Percentiles rank a stretch among this genome's conserved stretches.
Conservation (phyloP, 352 stramenopile genomes). For the Pythium rishiriense region DNA sequence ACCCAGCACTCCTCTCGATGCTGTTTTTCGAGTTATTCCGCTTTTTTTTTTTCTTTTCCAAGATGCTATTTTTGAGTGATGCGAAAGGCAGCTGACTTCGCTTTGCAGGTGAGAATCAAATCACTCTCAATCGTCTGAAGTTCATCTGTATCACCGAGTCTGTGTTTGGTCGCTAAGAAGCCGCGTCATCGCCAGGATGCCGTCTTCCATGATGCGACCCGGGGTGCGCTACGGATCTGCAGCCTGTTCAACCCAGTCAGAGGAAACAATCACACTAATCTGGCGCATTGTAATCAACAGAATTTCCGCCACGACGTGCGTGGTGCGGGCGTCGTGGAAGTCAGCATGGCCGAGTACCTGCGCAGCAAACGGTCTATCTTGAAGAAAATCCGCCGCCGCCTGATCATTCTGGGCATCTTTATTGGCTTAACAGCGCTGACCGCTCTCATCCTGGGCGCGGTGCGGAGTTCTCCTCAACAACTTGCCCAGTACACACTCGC, state of each 20-base stretch:
- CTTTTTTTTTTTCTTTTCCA: too few relatives aligned
- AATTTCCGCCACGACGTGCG: slow-evolving; percentile 72
- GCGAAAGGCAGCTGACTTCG: background rate
- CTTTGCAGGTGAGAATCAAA: too few relatives aligned
- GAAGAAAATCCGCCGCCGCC: slow-evolving; percentile 68
- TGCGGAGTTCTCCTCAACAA: slow-evolving; percentile 38
- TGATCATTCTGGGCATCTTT: slow-evolving; percentile 58
- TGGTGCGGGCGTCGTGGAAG: slow-evolving; percentile 62
- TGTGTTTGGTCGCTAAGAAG: too few relatives aligned
- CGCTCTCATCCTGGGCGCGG: slow-evolving; percentile 49
- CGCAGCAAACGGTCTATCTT: slow-evolving; percentile 72
- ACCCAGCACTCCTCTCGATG: too few relatives aligned
- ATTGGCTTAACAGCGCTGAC: slow-evolving; percentile 48
- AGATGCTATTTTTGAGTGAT: background rate
- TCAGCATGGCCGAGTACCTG: slow-evolving; percentile 72
- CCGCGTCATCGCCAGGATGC: too few relatives aligned
- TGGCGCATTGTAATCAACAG: slow-evolving; percentile 25
- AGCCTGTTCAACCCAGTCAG: too few relatives aligned
- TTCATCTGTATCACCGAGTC: too few relatives aligned
- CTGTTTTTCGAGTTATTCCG: too few relatives aligned
- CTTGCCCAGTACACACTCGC: background rate
- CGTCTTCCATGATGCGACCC: slow-evolving; percentile 62
- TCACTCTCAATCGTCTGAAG: too few relatives aligned
- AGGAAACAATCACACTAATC: slow-evolving; percentile 1
- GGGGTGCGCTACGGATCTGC: slow-evolving; percentile 36